Conservation (phyloP, 2,329 filamentous ascomycete genomes). For the Leptodontidium sp. region DNA sequence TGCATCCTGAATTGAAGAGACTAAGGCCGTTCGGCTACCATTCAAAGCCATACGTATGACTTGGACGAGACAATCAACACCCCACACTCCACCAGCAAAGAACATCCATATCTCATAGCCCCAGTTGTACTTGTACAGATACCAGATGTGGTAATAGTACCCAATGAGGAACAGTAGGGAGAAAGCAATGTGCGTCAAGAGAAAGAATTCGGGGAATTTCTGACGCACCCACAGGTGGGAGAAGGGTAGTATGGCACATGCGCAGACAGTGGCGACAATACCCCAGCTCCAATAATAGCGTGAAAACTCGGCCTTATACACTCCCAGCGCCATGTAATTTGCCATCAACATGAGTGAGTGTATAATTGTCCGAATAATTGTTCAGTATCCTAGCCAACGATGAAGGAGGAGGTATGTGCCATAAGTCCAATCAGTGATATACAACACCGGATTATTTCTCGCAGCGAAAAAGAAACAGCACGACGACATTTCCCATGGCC, state of each 20-base stretch:
- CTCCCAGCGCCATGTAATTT: not conserved
- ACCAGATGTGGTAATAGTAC: slow-evolving; percentile 14
- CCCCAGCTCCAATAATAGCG: slow-evolving; percentile 6
- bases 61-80: not conserved
- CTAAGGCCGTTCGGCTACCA: slow-evolving; percentile 3
- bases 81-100: slow-evolving; percentile 10
- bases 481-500: not conserved
- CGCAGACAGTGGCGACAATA: not conserved
- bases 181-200: not conserved
- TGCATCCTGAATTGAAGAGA: not conserved
- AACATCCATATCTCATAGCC: slow-evolving; percentile 20
- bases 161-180: slow-evolving; percentile 8
- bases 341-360: slow-evolving; percentile 15
- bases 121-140: slow-evolving; percentile 6
- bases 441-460: not conserved
- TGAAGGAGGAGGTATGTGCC: slow-evolving; percentile 2
- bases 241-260: slow-evolving; percentile 2
- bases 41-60: slow-evolving; percentile 3
- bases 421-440: slow-evolving; percentile 12
- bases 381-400: slow-evolving; percentile 13
- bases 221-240: slow-evolving; percentile 9
- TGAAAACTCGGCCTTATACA: not conserved
- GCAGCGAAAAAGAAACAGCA: not conserved
- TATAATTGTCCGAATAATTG: slow-evolving; percentile 1
- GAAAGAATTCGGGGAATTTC: slow-evolving; percentile 11